Evolutionary conservation across 2,329 filamentous ascomycete species (phyloP).

Genomic region (Pseudogymnoascus sp.): DNA sequence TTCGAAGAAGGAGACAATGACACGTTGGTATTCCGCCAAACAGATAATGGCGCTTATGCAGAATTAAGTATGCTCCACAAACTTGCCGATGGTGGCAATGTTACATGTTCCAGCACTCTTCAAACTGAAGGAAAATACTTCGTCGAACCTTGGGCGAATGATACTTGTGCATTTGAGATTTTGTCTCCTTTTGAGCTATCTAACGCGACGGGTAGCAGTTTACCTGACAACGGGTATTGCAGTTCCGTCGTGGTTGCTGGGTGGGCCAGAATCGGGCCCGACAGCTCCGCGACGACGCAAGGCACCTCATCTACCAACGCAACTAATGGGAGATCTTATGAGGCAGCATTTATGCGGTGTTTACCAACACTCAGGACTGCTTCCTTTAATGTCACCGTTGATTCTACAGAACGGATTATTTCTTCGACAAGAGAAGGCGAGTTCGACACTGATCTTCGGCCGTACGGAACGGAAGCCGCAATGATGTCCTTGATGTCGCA

Average conservation of each 20-base stretch:
- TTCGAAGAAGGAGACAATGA: conserved; percentile 4
- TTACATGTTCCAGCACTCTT: background rate
- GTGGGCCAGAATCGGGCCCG: conserved; percentile 14
- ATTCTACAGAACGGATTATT: conserved; percentile 25
- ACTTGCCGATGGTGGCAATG: background rate
- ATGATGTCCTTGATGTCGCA: background rate
- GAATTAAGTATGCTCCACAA: conserved; percentile 5
- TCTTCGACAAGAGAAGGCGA: conserved; percentile 10
- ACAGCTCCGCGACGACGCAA: background rate
- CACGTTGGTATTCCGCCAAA: background rate
- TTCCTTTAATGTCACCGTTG: conserved; percentile 28
- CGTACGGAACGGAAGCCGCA: background rate
- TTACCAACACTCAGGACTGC: conserved; percentile 26
- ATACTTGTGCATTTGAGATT: background rate
- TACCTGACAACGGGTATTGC: conserved; percentile 13
- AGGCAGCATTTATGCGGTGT: conserved; percentile 27
- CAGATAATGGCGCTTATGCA: background rate
- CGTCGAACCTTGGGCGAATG: background rate
- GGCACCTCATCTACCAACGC: background rate
- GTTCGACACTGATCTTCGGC: background rate
- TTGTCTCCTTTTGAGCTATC: background rate
- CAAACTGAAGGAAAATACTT: no score
- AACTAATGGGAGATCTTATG: background rate
- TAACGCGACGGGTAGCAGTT: background rate
- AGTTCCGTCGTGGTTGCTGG: conserved; percentile 10